Base-by-base conservation (phyloP, 257 asterid species). In the Salvia miltiorrhiza region DNA sequence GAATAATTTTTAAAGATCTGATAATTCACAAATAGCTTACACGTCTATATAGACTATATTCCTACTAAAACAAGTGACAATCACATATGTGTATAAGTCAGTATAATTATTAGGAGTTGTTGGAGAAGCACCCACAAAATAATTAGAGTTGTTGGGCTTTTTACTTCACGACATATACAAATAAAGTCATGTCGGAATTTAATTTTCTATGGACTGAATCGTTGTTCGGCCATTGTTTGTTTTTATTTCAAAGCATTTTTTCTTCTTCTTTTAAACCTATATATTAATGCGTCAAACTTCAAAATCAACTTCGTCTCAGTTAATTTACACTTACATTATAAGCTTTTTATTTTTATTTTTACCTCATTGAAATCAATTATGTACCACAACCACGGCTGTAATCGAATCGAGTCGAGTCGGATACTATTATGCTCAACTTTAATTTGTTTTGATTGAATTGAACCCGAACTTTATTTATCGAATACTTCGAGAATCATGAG, bases 61-160 rank as follows among this genome's bases (percentile, higher is more conserved):
- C 30, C 30, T 26, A 26, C 30, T 26, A 26, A 26, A 26, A 26
- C 30, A 26, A 48, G 26, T 17, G 55, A 48, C 13, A 17, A 17
- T 7, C 13, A 47, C 16, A 44, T 44, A 45, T 1, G 52, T 45
- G 4, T 45, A n/a, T 0, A 45, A 45, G 28, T 54, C 11, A 28
- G 47, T 9, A 41, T 16, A 69, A 58, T 61, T 39, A 61, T 62
- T 16, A 50, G 28, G 33, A 37, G 70, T 24, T 24, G 71, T 33
- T 49, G 69, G 30, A 21, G 11, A 12, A 48, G 12, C n/a, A 55
- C 44, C 23, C 64, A 71, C 56, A 21, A 50, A 52, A 72, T 52
- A 17, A 63, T 53, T 63, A 26, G 6, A 44, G 68, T 58, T 10
- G 69, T 44, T 57, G 73, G 64, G 16, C 14, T 16, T n/a, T 65